Conservation (phyloP, 2,329 filamentous ascomycete genomes). For the Macrophomina pseudophaseolina region DNA sequence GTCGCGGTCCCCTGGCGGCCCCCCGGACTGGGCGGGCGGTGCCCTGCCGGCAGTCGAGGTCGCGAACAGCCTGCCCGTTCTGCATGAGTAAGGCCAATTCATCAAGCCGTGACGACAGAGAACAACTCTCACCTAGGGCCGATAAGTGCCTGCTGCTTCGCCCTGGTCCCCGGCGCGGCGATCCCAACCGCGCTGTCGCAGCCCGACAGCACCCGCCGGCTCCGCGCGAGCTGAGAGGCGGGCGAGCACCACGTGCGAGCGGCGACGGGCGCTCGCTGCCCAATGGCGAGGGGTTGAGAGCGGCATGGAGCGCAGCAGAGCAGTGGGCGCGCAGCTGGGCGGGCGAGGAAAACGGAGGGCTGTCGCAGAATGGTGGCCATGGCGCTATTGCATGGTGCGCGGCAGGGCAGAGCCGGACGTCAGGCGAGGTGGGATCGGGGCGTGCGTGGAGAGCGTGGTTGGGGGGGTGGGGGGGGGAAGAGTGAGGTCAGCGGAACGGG, state of each 20-base stretch:
- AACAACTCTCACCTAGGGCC: conserved; percentile 10
- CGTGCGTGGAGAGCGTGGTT: background rate
- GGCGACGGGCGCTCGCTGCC: conserved; percentile 1
- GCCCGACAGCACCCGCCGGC: conserved; percentile 18
- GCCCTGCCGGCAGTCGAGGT: background rate
- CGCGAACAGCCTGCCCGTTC: conserved; percentile 7
- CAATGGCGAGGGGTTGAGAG: background rate
- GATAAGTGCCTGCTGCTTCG: conserved; percentile 14
- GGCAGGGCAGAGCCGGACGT: background rate
- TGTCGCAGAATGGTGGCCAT: conserved; percentile 3
- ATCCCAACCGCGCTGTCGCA: background rate
- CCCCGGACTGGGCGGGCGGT: background rate
- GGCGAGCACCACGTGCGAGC: conserved; percentile 13
- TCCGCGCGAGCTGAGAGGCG: conserved; percentile 16
- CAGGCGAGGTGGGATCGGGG: background rate
- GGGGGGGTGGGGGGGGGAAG: background rate
- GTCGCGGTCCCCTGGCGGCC: background rate
- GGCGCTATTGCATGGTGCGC: conserved; percentile 8
- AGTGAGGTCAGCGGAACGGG: conserved; percentile 5
- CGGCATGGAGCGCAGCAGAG: background rate
- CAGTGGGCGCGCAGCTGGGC: conserved; percentile 4
- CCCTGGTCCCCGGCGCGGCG: background rate
- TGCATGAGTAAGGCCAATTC: conserved; percentile 17
- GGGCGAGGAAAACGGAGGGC: conserved; percentile 8
- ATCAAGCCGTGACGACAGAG: conserved; percentile 16